Conservation (phyloP, 345 rosid genomes). For the Psidium friedrichsthalianum region DNA sequence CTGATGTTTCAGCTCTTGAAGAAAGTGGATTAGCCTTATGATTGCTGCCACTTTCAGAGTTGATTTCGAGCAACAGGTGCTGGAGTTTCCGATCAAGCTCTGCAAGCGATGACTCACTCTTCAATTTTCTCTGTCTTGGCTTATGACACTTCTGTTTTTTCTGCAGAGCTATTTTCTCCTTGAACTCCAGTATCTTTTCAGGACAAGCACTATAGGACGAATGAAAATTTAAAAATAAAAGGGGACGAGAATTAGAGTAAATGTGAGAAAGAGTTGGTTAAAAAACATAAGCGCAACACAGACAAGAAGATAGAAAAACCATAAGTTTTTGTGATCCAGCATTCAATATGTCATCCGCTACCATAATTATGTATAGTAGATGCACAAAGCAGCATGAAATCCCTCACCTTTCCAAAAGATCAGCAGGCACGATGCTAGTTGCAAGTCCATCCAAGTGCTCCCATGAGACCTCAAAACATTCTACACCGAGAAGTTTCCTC, state of each 20-base stretch:
- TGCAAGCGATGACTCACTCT: constrained; percentile 8
- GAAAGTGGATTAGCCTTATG: constrained; percentile 5
- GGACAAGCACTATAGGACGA: constrained; percentile 62
- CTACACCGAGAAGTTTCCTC: constrained; percentile 60
- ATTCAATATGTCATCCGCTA: background rate
- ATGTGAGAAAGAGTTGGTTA: background rate
- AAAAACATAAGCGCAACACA: background rate
- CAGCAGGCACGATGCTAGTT: constrained; percentile 64
- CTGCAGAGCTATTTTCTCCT: constrained; percentile 37
- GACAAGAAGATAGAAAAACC: background rate
- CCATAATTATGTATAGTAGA: background rate
- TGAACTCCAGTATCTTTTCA: constrained; percentile 62
- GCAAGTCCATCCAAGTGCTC: constrained; percentile 47
- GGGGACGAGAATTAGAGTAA: background rate
- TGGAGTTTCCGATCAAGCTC: constrained; percentile 54
- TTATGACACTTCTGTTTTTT: constrained; percentile 34
- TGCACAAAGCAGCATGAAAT: background rate
- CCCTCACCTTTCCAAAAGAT: constrained; percentile 64
- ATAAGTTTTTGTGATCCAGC: background rate
- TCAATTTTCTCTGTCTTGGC: constrained; percentile 28
- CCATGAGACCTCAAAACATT: constrained; percentile 78
- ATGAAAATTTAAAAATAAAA: background rate
- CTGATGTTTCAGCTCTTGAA: constrained; percentile 9
- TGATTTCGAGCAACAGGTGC: constrained; percentile 43
- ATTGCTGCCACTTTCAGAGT: constrained; percentile 12